Conservation (phyloP, 208 protist species). For the Trypanosoma lewisi region DNA sequence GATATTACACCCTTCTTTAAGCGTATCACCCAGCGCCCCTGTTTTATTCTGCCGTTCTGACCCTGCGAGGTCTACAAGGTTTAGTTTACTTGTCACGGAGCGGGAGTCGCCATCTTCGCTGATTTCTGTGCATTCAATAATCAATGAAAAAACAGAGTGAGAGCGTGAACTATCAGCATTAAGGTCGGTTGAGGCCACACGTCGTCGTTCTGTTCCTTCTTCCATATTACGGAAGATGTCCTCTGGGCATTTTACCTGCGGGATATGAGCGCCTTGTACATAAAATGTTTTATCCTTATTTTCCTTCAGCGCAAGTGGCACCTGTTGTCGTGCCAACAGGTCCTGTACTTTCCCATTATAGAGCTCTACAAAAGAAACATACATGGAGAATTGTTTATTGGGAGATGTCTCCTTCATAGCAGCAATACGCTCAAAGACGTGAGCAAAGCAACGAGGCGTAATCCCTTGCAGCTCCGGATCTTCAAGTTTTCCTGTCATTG, state of each 20-base stretch:
- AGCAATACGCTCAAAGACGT: constrained; percentile 77
- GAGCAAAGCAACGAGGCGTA: constrained; percentile 73
- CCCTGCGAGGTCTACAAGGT: constrained; percentile 92
- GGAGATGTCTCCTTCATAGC: constrained; percentile 36
- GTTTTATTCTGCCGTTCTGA: constrained; percentile 90
- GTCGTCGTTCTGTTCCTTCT: too few relatives aligned
- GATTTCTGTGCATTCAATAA: too few relatives aligned
- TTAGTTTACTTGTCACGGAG: too few relatives aligned
- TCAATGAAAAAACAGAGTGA: too few relatives aligned
- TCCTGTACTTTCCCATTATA: constrained; percentile 91
- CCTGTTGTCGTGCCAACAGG: constrained; percentile 83
- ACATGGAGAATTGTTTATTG: constrained; percentile 57
- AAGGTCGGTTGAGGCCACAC: too few relatives aligned
- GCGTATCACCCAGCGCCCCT: constrained; percentile 84
- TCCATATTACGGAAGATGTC: too few relatives aligned
- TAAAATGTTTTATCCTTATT: constrained; percentile 85
- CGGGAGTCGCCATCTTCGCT: too few relatives aligned
- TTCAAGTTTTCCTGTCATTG: constrained; percentile 81
- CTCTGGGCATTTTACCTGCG: too few relatives aligned
- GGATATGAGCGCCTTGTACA: constrained; percentile 70
- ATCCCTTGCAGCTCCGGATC: constrained; percentile 64
- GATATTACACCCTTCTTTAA: constrained; percentile 94
- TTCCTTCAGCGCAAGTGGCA: constrained; percentile 77
- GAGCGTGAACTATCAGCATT: too few relatives aligned
- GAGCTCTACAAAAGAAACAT: constrained; percentile 83